Conservation (phyloP, 1,139 yeast species). For the Candida pseudoviswanathii region DNA sequence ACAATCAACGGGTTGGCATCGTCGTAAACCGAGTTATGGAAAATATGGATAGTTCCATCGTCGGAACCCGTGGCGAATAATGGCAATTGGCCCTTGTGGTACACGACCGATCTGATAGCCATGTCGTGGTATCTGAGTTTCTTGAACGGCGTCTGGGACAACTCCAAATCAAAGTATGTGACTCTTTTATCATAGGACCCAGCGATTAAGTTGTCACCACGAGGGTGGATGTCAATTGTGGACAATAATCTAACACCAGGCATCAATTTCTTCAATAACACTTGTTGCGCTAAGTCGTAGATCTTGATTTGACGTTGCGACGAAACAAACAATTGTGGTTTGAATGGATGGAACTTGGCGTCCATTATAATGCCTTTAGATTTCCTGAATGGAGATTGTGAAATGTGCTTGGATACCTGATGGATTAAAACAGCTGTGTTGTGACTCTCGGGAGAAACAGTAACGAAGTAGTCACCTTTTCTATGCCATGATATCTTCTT, state of each 20-base stretch:
- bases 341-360: slow-evolving; percentile 95
- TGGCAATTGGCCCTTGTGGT: slow-evolving; percentile 85
- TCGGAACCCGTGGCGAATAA: slow-evolving; percentile 96
- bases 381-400: slow-evolving; percentile 96
- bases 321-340: slow-evolving; percentile 91
- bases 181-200: slow-evolving; percentile 94
- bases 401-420: slow-evolving; percentile 88
- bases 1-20: slow-evolving; percentile 95
- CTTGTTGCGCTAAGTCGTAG: slow-evolving; percentile 88
- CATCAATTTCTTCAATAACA: slow-evolving; percentile 74
- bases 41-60: slow-evolving; percentile 89
- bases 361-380: slow-evolving; percentile 94
- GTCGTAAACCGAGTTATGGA: slow-evolving; percentile 97
- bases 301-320: slow-evolving; percentile 90
- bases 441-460: slow-evolving; percentile 89
- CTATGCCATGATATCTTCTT: slow-evolving; percentile 94
- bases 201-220: slow-evolving; percentile 92
- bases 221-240: slow-evolving; percentile 89
- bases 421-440: slow-evolving; percentile 90
- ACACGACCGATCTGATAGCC: slow-evolving; percentile 86
- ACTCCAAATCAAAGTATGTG: slow-evolving; percentile 95
- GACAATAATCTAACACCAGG: slow-evolving; percentile 98
- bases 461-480: slow-evolving; percentile 94
- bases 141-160: slow-evolving; percentile 89
- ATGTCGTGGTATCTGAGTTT: slow-evolving; percentile 92